Evolutionary conservation across 805 yeast species (phyloP).

Genomic region (Candida montana): DNA sequence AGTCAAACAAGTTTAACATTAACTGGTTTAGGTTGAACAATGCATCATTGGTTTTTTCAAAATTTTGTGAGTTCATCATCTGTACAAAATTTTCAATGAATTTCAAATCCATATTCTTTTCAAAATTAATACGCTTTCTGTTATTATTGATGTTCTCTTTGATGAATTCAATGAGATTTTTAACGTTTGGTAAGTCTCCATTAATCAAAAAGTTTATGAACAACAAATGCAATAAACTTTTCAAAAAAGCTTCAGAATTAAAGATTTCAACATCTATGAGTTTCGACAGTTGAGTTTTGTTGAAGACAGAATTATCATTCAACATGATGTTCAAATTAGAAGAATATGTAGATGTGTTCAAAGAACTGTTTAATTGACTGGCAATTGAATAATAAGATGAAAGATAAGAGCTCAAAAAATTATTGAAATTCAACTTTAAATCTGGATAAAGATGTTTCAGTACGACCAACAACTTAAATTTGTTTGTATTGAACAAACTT

Average conservation of each 20-base stretch:
- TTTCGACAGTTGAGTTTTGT: constrained; percentile 17
- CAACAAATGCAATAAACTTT: constrained; percentile 16
- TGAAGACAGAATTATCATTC: constrained; percentile 14
- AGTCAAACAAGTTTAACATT: background rate
- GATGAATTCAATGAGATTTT: constrained; percentile 16
- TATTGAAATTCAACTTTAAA: constrained; percentile 3
- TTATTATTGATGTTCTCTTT: constrained; percentile 19
- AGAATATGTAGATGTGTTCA: constrained; percentile 22
- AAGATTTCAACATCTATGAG: constrained; percentile 21
- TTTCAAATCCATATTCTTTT: constrained; percentile 16
- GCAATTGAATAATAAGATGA: constrained; percentile 23
- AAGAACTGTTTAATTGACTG: constrained; percentile 16
- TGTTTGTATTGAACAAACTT: constrained; percentile 16
- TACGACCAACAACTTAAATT: constrained; percentile 15
- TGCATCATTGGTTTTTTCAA: background rate
- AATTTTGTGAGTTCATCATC: constrained; percentile 5
- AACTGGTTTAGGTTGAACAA: background rate
- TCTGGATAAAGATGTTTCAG: constrained; percentile 16
- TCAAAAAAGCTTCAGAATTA: constrained; percentile 21
- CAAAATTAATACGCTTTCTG: constrained; percentile 24
- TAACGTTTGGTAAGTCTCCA: constrained; percentile 13
- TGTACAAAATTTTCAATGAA: constrained; percentile 16
- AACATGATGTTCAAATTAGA: constrained; percentile 7
- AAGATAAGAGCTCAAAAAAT: constrained; percentile 18
- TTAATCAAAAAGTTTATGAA: constrained; percentile 16